Evolutionary conservation across 2,329 filamentous ascomycete species (phyloP).

Genomic region (Thielaviopsis musarum): DNA sequence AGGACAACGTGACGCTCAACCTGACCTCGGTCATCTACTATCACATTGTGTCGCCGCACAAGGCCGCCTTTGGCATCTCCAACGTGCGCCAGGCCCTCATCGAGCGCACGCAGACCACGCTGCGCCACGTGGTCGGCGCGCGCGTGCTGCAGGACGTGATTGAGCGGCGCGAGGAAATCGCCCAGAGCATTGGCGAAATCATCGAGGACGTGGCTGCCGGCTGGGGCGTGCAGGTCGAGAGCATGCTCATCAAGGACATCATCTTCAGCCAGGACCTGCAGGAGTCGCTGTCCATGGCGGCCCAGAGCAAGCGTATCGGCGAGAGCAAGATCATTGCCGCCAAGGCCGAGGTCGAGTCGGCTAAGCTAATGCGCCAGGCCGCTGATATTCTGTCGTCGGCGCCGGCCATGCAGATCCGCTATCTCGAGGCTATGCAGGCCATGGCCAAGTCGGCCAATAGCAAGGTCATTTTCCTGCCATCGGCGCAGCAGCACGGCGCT

Average conservation of each 20-base stretch:
- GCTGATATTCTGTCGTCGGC: slow-evolving; percentile 85
- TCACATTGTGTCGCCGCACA: slow-evolving; percentile 88
- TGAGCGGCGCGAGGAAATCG: slow-evolving; percentile 93
- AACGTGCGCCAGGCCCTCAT: slow-evolving; percentile 92
- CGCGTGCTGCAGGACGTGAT: slow-evolving; percentile 95
- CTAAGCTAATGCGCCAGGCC: slow-evolving; percentile 84
- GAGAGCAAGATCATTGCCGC: slow-evolving; percentile 97
- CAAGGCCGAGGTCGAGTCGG: slow-evolving; percentile 88
- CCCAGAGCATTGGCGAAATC: slow-evolving; percentile 86
- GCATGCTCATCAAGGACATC: slow-evolving; percentile 98
- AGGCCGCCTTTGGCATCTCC: slow-evolving; percentile 88
- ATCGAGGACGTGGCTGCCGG: slow-evolving; percentile 88
- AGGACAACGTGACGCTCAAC: slow-evolving; percentile 91
- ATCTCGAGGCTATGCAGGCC: slow-evolving; percentile 94
- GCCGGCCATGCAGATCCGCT: slow-evolving; percentile 95
- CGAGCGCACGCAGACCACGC: slow-evolving; percentile 93
- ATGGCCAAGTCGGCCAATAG: slow-evolving; percentile 91
- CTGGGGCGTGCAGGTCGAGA: slow-evolving; percentile 94
- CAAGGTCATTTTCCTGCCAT: slow-evolving; percentile 73
- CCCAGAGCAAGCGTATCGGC: slow-evolving; percentile 94
- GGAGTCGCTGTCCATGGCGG: slow-evolving; percentile 93
- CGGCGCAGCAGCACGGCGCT: slow-evolving; percentile 25
- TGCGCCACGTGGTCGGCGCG: slow-evolving; percentile 90
- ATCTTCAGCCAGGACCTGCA: slow-evolving; percentile 93
- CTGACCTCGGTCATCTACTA: slow-evolving; percentile 98